These are phyloP conservation scores for Hypoxylon lienhwacheense DNA, from an alignment of 495 filamentous ascomycete species.

Conservation along the genomic window DNA sequence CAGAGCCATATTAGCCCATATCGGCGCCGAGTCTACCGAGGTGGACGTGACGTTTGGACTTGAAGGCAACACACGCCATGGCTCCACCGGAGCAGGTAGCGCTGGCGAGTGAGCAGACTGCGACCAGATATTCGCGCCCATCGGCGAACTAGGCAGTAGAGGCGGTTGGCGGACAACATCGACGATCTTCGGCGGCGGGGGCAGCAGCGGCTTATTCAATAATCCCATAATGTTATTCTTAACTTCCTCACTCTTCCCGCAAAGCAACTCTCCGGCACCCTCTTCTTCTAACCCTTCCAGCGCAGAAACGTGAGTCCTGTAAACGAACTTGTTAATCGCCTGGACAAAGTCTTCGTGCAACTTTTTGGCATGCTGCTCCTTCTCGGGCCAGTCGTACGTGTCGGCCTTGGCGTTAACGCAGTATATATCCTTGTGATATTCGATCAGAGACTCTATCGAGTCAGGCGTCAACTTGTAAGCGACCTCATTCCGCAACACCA, in stretches of 20 bases:
- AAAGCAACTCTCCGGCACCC: slow-evolving; percentile 89
- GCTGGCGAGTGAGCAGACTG: slow-evolving; percentile 54
- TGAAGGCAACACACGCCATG: slow-evolving; percentile 92
- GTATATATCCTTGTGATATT: slow-evolving; percentile 97
- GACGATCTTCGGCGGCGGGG: slow-evolving; percentile 81
- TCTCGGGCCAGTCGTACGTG: slow-evolving; percentile 96
- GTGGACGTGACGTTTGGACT: slow-evolving; percentile 73
- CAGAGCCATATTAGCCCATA: slow-evolving; percentile 81
- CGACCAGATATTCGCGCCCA: slow-evolving; percentile 79
- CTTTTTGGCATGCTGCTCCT: slow-evolving; percentile 94
- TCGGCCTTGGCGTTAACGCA: slow-evolving; percentile 85
- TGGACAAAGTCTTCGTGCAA: slow-evolving; percentile 97
- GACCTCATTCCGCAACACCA: slow-evolving; percentile 97
- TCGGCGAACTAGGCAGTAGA: slow-evolving; percentile 84
- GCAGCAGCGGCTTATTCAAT: slow-evolving; percentile 86
- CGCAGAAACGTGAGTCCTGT: slow-evolving; percentile 82
- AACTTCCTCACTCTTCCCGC: slow-evolving; percentile 90
- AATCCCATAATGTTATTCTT: slow-evolving; percentile 83
- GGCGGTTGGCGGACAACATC: slow-evolving; percentile 86
- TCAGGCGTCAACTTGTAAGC: slow-evolving; percentile 98
- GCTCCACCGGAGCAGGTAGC: slow-evolving; percentile 72
- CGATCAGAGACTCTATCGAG: slow-evolving; percentile 90
- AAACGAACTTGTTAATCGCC: slow-evolving; percentile 96
- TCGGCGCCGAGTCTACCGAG: slow-evolving; percentile 67
- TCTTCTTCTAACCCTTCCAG: slow-evolving; percentile 97